phyloP scores from a whole-genome alignment of 495 filamentous ascomycete genomes.

The Aspergillus baeticus region DNA sequence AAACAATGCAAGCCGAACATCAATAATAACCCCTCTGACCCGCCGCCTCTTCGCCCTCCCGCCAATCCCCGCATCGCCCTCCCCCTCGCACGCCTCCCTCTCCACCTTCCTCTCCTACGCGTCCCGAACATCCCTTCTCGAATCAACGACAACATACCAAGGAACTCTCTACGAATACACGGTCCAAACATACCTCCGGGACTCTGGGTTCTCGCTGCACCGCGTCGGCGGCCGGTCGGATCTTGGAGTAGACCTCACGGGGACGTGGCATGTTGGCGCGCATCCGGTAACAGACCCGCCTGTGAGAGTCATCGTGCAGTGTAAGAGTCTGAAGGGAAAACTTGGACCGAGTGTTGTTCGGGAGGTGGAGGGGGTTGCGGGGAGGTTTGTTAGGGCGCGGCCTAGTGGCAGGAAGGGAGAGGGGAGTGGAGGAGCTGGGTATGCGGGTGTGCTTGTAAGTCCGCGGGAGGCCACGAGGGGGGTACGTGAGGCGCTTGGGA shows the following conservation, averaged over 20 bases:
- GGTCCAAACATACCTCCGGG: constrained; percentile 58
- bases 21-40: constrained; percentile 20
- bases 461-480: constrained; percentile 55
- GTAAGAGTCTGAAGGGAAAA: constrained; percentile 64
- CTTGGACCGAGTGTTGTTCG: constrained; percentile 66
- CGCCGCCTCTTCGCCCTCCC: constrained; percentile 42
- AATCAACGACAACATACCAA: constrained; percentile 38
- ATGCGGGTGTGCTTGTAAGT: constrained; percentile 64
- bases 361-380: constrained; percentile 79
- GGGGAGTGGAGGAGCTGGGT: not conserved
- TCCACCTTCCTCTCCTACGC: constrained; percentile 73
- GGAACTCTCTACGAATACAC: constrained; percentile 72
- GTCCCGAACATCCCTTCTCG: constrained; percentile 38
- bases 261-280: constrained; percentile 60
- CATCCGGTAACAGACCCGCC: constrained; percentile 21
- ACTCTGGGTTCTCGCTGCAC: constrained; percentile 62
- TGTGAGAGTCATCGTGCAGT: constrained; percentile 72
- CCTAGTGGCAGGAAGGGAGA: constrained; percentile 55
- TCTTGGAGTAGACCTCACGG: constrained; percentile 80
- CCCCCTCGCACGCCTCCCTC: constrained; percentile 63
- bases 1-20: constrained; percentile 21
- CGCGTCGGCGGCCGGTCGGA: constrained; percentile 76
- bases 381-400: constrained; percentile 67
- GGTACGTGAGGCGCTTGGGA: constrained; percentile 63
- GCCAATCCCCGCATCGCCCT: constrained; percentile 41